Conservation (phyloP, 306 rosid genomes). For the Luffa acutangula region DNA sequence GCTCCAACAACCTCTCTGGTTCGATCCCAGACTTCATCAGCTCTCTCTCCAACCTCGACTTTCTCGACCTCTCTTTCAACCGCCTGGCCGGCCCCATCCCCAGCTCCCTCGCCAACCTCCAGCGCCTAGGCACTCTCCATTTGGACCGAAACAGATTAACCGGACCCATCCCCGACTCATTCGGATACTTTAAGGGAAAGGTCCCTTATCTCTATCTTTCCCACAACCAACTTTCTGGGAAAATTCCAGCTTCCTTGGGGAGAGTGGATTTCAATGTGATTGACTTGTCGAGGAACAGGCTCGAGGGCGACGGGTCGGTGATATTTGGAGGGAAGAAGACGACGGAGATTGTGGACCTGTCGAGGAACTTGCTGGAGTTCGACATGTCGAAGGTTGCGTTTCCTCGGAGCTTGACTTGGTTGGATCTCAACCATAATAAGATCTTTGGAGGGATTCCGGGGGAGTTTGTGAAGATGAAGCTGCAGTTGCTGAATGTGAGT, state of each 20-base stretch:
- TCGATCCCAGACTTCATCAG: conserved; percentile 44
- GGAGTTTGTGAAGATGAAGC: conserved; percentile 21
- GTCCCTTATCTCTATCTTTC: conserved; percentile 24
- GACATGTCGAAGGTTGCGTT: conserved; percentile 33
- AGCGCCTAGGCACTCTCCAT: conserved; percentile 12
- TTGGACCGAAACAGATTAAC: conserved; percentile 43
- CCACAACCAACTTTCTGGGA: conserved; percentile 40
- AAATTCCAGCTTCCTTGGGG: conserved; percentile 38
- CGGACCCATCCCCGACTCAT: conserved; percentile 35
- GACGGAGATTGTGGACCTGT: conserved; percentile 29
- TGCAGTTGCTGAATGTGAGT: conserved; percentile 50
- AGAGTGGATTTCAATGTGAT: conserved; percentile 15
- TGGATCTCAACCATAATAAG: conserved; percentile 55
- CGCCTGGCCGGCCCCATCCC: conserved; percentile 46
- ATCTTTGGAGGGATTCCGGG: conserved; percentile 37
- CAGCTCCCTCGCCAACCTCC: conserved; percentile 44
- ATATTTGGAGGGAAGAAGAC: conserved; percentile 43
- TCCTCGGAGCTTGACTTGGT: conserved; percentile 24
- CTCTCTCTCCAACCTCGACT: conserved; percentile 32
- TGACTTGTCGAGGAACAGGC: conserved; percentile 56
- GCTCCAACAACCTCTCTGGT: conserved; percentile 44
- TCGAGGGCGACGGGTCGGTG: conserved; percentile 55
- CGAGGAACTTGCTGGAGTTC: conserved; percentile 48
- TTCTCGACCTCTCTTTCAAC: conserved; percentile 44
- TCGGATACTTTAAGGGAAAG: conserved; percentile 24